Evolutionary conservation across 2,329 filamentous ascomycete species (phyloP), one percentile per base, ranked within the genome.

Genomic region (Fusarium bulbicola): DNA sequence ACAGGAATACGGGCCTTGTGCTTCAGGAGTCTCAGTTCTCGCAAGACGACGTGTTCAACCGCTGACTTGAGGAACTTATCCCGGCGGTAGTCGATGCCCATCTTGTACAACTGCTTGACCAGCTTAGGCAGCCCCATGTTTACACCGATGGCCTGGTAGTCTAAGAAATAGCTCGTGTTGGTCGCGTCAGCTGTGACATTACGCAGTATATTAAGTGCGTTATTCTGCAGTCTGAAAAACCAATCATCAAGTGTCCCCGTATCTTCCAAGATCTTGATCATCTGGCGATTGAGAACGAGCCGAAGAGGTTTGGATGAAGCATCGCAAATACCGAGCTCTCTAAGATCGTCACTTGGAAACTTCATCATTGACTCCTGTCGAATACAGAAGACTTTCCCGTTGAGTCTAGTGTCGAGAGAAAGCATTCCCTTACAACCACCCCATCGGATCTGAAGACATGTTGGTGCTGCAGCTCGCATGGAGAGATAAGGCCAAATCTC

Each of bases 241-340:
- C 88, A 92, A 0, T 81, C 63, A 3, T 83, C 77, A 0, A 85
- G 78, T 0, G 92, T 90, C 0, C 87, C 86, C 80, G 95, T 90
- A 73, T 97, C 94, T 77, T 97, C 94, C 2, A 97, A 80, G 10
- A 97, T 94, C 79, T 97, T 97, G 82, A 97, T 94, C 68, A 95
- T 85, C 73, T 93, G 93, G 2, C 92, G 90, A 76, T 97, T 97
- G 3, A 97, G 86, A 24, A 91, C 89, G 73, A 95, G 85, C 0
- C 88, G 88, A 12, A 95, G 86, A 0, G 93, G 91, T 57, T 86
- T 89, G 42, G 89, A 90, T 0, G 90, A 91, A 46, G 89, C 86
- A 52, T 92, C 92, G 76, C 92, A 95, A 49, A 95, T 93, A 67
- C 92, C 93, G 3, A 95, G 84, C 57, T 92, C 87, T 9, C 79